phyloP scores from a whole-genome alignment of 1,284 basidiomycete genomes.

The Trichosporon ovoides region DNA sequence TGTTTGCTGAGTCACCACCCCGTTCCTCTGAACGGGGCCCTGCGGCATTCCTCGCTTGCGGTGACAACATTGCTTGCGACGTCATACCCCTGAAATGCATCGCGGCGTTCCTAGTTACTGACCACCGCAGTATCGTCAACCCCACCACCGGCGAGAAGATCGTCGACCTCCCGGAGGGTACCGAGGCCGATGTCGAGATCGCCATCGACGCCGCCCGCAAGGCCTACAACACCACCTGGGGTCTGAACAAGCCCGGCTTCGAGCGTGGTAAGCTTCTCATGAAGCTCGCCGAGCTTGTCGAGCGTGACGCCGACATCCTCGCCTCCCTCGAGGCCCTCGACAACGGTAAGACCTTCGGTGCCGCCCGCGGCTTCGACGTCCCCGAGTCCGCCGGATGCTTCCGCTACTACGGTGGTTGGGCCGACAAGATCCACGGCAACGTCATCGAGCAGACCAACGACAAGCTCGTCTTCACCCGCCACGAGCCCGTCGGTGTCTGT shows the following conservation, averaged over 20 bases:
- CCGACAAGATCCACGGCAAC: slow-evolving; percentile 79
- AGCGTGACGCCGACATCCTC: slow-evolving; percentile 64
- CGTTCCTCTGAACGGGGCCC: no score
- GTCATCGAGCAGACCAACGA: slow-evolving; percentile 58
- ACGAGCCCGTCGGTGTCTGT: slow-evolving; percentile 87
- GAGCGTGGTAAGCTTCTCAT: slow-evolving; percentile 59
- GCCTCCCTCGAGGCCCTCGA: slow-evolving; percentile 75
- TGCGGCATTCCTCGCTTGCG: no score
- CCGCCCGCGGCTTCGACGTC: slow-evolving; percentile 69
- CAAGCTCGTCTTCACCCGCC: slow-evolving; percentile 62
- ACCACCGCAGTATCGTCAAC: slow-evolving; percentile 63
- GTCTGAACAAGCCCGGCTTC: slow-evolving; percentile 54
- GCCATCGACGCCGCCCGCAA: slow-evolving; percentile 72
- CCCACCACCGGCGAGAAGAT: slow-evolving; percentile 70
- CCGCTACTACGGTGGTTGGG: slow-evolving; percentile 57
- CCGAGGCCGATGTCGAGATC: slow-evolving; percentile 62
- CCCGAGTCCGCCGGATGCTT: slow-evolving; percentile 57
- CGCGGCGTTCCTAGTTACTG: not conserved
- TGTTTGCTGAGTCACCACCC: slow-evolving; percentile 2
- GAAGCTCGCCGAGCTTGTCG: slow-evolving; percentile 71
- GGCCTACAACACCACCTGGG: slow-evolving; percentile 71
- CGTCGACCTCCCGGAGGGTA: slow-evolving; percentile 63
- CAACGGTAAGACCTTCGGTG: slow-evolving; percentile 65
- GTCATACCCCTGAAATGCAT: slow-evolving; percentile 2
- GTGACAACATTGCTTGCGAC: not conserved